Conservation (phyloP, 768 basidiomycete species). For the Psilocybe cyanescens region DNA sequence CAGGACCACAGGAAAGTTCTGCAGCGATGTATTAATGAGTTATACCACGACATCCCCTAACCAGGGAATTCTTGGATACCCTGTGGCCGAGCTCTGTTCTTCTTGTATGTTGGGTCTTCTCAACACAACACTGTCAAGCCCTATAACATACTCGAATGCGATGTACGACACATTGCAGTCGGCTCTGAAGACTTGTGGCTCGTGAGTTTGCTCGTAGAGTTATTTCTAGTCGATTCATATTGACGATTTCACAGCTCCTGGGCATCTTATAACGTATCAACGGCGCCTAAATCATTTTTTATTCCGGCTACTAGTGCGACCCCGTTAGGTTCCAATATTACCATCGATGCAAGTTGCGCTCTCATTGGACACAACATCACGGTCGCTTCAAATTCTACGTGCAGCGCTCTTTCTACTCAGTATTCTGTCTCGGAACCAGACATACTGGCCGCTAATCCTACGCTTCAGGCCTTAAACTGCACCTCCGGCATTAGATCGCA, state of each 20-base stretch:
- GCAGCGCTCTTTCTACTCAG: background rate
- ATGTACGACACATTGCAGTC: background rate
- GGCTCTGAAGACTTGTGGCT: conserved; percentile 2
- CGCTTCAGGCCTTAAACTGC: background rate
- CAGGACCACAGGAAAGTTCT: background rate
- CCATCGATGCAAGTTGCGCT: conserved; percentile 1
- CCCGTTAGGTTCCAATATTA: background rate
- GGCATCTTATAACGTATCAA: conserved; percentile 8
- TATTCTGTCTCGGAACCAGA: conserved; percentile 4
- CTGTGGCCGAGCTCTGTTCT: conserved; percentile 1
- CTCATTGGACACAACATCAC: conserved; percentile 7
- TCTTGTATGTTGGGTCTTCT: conserved; percentile 3
- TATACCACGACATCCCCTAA: too few species aligned
- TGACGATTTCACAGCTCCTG: background rate
- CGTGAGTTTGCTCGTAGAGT: background rate
- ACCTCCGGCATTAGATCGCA: too few species aligned
- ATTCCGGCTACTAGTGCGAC: background rate
- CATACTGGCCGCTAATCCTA: conserved; percentile 1
- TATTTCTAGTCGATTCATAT: background rate
- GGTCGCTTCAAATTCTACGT: background rate
- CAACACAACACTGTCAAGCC: conserved; percentile 4
- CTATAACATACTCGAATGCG: background rate
- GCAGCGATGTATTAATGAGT: background rate
- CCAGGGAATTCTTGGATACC: background rate
- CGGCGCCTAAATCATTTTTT: background rate